Base-by-base conservation (phyloP, 257 asterid genomes). In the Paulownia fortunei region DNA sequence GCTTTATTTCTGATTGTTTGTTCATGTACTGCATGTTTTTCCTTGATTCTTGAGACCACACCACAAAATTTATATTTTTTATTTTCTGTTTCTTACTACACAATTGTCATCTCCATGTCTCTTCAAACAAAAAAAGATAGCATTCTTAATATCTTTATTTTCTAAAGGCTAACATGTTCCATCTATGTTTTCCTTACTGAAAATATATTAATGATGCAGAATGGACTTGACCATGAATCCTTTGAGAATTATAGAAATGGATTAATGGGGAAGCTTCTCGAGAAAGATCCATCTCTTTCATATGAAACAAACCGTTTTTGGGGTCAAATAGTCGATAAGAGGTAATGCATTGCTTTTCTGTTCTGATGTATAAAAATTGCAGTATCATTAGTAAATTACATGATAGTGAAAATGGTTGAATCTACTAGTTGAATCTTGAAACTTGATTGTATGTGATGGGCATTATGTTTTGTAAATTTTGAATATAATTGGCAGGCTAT, bases 251-350 rank as follows among this genome's bases (percentile, higher is more conserved):
- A 90, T 82, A 89, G 85, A 83, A 89, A 82, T 58, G 98, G 98
- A 56, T 81, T 96, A 73, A 69, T 85, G 36, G 97, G 92, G 74
- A 93, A 89, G 91, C 95, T 96, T 84, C 86, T 93, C 73, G 98
- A 96, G 94, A 96, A 96, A 90, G 99, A 93, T 80, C 95, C 97
- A 73, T 96, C 97, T 60, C 97, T 96, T 78, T 60, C 82, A 37
- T 93, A 87, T 51, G 97, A 93, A 84, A 92, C 99, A 26, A 87
- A 92, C 79, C 94, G 96, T 41, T 83, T 76, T 72, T 93, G 99
- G 99, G 91, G 97, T 78, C 97, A 96, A 82, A 90, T 96, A 64
- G 92, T 89, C 51, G 97, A 92, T 78, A 90, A 88, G 87, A 92
- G 99, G 99, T 93, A 92, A 66, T 62, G 19, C 23, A 49, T 47